Base-by-base conservation (phyloP, 2,329 filamentous ascomycete genomes). In the Botryotinia convoluta region DNA sequence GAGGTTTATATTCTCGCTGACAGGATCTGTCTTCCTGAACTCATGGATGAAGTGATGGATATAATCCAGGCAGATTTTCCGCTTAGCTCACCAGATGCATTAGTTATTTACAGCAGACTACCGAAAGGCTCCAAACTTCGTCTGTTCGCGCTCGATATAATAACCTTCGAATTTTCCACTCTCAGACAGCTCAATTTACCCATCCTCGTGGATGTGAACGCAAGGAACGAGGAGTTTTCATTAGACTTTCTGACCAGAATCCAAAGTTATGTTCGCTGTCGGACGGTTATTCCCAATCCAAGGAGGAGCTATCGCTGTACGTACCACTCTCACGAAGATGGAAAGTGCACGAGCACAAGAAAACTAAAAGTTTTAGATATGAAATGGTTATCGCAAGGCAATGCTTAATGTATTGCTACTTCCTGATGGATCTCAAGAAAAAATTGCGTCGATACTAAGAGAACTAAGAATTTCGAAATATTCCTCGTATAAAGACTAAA, bases 1-100 rank as follows among this genome's bases (percentile, higher is more conserved):
- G 45, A n/a, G 22, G 45, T 51, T 26, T 54, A 54, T 29, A 18
- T 18, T 54, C 6, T 54, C 1, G 26, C 51, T 7, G 12, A 54
- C 1, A 54, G 4, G 51, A 54, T 29, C 6, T 54, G 51, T 54
- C n/a, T 18, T 16, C 0, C n/a, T 29, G n/a, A 29, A 54, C n/a
- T 29, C 6, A 54, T 54, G 51, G n/a, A 54, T 3, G 2, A 54
- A 18, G 51, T 54, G 6, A 54, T 54, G n/a, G 7, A 18, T 54
- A 2, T 0, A 54, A 29, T 29, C 12, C 6, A 29, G 1, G 0
- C 3, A 6, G 3, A 9, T 0, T 54, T 1, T 18, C 51, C 3
- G 14, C 51, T 54, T 8, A 1, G 0, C 26, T 1, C 51, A 29
- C 1, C 51, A 0, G 51, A 29, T 29, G 51, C 14, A 29, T 54